Conservation (phyloP, 1,139 yeast genomes). For the Saccharomycopsis hybrid region DNA sequence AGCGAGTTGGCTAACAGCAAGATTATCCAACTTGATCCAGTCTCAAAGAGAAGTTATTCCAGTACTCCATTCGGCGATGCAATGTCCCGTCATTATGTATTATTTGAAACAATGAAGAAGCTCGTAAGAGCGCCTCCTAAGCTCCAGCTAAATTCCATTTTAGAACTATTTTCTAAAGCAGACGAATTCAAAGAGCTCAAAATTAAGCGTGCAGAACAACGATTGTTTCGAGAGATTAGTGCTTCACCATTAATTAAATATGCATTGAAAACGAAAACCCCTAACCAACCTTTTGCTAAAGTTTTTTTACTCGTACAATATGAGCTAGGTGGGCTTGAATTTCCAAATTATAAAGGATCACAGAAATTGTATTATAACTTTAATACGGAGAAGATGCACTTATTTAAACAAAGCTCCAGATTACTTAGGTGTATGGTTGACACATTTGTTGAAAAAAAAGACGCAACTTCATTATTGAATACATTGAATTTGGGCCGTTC, state of each 20-base stretch:
- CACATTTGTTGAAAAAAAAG: slow-evolving; percentile 35
- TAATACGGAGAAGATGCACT: slow-evolving; percentile 35
- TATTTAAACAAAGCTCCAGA: slow-evolving; percentile 37
- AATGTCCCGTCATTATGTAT: slow-evolving; percentile 41
- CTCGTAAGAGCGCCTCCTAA: slow-evolving; percentile 26
- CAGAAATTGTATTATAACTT: slow-evolving; percentile 34
- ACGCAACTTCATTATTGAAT: slow-evolving; percentile 34
- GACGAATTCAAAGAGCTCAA: slow-evolving; percentile 36
- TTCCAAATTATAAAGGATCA: slow-evolving; percentile 37
- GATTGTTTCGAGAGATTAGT: slow-evolving; percentile 37
- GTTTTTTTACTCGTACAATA: slow-evolving; percentile 37
- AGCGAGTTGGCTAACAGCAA: slow-evolving; percentile 28
- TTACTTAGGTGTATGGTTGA: slow-evolving; percentile 39
- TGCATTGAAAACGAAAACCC: slow-evolving; percentile 26
- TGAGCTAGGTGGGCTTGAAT: slow-evolving; percentile 42
- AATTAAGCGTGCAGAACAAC: slow-evolving; percentile 39
- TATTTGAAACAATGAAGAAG: slow-evolving; percentile 36
- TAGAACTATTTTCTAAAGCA: slow-evolving; percentile 31
- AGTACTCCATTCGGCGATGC: slow-evolving; percentile 38
- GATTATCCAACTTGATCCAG: slow-evolving; percentile 26
- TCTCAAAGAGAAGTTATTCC: slow-evolving; percentile 20
- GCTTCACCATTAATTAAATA: slow-evolving; percentile 32
- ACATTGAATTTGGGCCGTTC: slow-evolving; percentile 35
- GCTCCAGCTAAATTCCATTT: slow-evolving; percentile 26
- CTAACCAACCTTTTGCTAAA: slow-evolving; percentile 27